A percentile compares a stretch with the other conserved stretches of the same genome.
phyloP scores from a whole-genome alignment of 208 protist species.

The Ichthyophonus hoferi region DNA sequence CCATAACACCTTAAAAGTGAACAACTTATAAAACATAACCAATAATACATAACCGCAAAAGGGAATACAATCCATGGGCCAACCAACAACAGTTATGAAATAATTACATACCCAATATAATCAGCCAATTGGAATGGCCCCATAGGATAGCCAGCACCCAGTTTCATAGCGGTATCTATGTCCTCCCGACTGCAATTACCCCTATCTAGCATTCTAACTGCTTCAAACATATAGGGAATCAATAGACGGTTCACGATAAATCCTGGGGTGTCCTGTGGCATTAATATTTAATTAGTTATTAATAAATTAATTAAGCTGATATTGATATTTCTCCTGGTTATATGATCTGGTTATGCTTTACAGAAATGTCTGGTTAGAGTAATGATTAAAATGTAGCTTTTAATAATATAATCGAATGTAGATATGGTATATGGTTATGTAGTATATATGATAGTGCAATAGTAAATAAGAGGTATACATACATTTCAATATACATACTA shows the following conservation, averaged over 20 bases:
- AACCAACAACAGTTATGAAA: too few relatives aligned
- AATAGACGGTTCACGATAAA: constrained; percentile 82
- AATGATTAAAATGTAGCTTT: background rate
- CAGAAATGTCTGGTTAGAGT: too few relatives aligned
- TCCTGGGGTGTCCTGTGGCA: constrained; percentile 74
- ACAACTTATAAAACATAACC: too few relatives aligned
- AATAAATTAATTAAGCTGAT: background rate
- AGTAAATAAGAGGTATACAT: too few relatives aligned
- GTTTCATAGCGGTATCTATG: constrained; percentile 77
- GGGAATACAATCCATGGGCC: too few relatives aligned
- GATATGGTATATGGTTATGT: too few relatives aligned
- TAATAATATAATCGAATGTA: background rate
- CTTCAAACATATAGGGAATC: constrained; percentile 72
- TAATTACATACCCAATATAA: constrained; percentile 62
- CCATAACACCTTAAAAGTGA: too few relatives aligned
- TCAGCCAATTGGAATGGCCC: constrained; percentile 74
- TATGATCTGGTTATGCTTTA: too few relatives aligned
- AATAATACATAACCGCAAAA: too few relatives aligned
- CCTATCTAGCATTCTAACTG: constrained; percentile 69
- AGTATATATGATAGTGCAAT: background rate
- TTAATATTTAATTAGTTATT: background rate
- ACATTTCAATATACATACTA: too few relatives aligned
- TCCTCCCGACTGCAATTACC: constrained; percentile 70
- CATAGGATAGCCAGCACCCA: constrained; percentile 78
- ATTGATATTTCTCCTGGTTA: background rate